Evolutionary conservation across 805 yeast genomes (phyloP), one percentile per base, ranked within the genome.

Genomic region (Hanseniaspora jakobsenii): DNA sequence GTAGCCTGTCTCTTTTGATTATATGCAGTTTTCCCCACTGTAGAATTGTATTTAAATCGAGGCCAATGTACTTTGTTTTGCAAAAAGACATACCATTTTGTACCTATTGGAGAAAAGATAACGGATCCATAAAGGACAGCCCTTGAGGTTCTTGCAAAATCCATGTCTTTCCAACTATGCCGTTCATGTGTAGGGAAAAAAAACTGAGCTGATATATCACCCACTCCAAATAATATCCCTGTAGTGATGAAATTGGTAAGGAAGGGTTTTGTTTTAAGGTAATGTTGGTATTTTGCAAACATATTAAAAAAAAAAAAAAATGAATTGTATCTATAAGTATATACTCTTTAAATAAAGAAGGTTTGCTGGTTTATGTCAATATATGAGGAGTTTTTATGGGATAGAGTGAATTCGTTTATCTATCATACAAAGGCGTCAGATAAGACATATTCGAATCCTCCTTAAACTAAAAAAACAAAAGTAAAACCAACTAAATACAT

Each of bases 21-120:
- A n/a, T n/a, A n/a, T n/a, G n/a, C n/a, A n/a, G n/a, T n/a, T n/a
- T n/a, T n/a, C n/a, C n/a, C n/a, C n/a, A 51, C 47, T 47, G 54
- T 36, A 24, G 53, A 50, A 29, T 53, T 54, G 2, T 12, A 21
- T 3, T 47, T 32, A 9, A 51, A 47, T 3, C 52, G 52, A 2
- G 73, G 74, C 39, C 69, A 58, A 26, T 61, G 56, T 2, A 77
- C 57, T 18, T 55, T 60, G 27, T 66, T 60, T 26, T 56, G 57
- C 14, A 85, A 55, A 7, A 72, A 51, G 44, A 67, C 69, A 60
- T 78, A 83, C 83, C 94, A 82, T 47, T 63, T 71, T 44, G 72
- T 74, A 9, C 81, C 93, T 35, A 85, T 64, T 24, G 89, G 85
- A 0, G 89, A 78, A 57, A 84, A 85, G 7, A 85, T 62, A 2